Evolutionary conservation across 306 rosid species (phyloP).

Genomic region (Cucumis melo): DNA sequence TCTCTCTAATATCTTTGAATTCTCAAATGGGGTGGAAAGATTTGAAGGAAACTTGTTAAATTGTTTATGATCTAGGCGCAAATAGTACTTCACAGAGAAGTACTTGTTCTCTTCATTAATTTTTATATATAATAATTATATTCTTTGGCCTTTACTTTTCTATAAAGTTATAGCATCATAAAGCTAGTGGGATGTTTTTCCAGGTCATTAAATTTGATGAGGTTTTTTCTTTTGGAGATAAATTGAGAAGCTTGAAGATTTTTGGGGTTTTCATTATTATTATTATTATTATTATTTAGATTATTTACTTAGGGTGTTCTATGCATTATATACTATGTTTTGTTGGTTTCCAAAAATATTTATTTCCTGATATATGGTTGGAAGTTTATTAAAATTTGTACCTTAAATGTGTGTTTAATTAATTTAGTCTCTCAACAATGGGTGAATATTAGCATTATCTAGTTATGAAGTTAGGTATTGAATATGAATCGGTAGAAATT

Average conservation of each 20-base stretch:
- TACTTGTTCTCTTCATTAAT: neutral
- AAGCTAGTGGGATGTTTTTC: slow-evolving; percentile 1
- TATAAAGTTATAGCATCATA: neutral
- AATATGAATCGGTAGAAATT: too few relatives aligned
- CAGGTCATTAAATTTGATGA: neutral
- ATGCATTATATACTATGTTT: neutral
- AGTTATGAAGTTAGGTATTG: too few relatives aligned
- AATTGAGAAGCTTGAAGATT: neutral
- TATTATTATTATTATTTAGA: too few relatives aligned
- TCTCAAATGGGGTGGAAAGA: neutral
- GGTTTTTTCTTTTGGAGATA: neutral
- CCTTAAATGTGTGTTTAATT: too few relatives aligned
- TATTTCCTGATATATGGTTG: neutral
- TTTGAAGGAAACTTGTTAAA: neutral
- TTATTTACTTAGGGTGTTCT: neutral
- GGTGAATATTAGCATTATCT: too few relatives aligned
- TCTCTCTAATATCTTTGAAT: neutral
- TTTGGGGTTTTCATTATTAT: neutral
- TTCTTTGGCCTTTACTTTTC: neutral
- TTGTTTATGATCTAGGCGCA: neutral
- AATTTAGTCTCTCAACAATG: neutral
- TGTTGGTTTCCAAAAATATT: neutral
- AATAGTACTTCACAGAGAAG: neutral
- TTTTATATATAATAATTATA: neutral
- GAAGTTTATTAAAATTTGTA: too few relatives aligned